Evolutionary conservation across 805 yeast genomes (phyloP), one percentile per base, ranked within the genome.

Genomic region (Suhomyces sp.): DNA sequence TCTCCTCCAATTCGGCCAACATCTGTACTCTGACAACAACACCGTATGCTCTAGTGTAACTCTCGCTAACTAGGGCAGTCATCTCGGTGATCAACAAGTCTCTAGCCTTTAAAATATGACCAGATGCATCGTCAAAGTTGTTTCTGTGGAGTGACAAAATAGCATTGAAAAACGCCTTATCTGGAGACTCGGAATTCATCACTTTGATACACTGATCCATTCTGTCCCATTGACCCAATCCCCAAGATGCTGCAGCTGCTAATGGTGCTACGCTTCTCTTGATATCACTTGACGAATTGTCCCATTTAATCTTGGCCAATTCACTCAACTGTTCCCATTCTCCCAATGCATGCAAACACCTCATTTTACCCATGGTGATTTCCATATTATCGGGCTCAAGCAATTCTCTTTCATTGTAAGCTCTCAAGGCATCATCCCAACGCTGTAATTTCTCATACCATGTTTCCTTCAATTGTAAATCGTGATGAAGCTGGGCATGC

Each of bases 211-310:
- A 94, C 6, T 87, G 82, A 61, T 89, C 97, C 91, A 96, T 92
- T 60, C 89, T 79, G 58, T 91, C 97, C 99, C 99, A 96, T 63
- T 89, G 94, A 1, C 93, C 93, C 41, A 96, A 75, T 13, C 98
- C 97, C 99, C 99, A 94, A 1, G 98, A 90, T 1, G 99, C 97
- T 2, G 98, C 97, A 0, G 99, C 99, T 0, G 98, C 99, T 49
- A 96, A 73, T 0, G 99, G 98, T 1, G 99, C 99, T 59, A 94
- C 91, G 5, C 86, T 82, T 51, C 97, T 77, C 59, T 85, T 81
- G 39, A 84, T 82, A 15, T 90, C 96, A 25, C 84, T 77, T 1
- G 89, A 76, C 0, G 96, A 81, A 27, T 77, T 74, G 17, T 73
- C 76, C 99, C 99, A 94, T 63, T 89, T 90, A 43, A 84, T 85